Evolutionary conservation across 2,329 filamentous ascomycete genomes (phyloP).

Genomic region (Fusarium vanettenii): DNA sequence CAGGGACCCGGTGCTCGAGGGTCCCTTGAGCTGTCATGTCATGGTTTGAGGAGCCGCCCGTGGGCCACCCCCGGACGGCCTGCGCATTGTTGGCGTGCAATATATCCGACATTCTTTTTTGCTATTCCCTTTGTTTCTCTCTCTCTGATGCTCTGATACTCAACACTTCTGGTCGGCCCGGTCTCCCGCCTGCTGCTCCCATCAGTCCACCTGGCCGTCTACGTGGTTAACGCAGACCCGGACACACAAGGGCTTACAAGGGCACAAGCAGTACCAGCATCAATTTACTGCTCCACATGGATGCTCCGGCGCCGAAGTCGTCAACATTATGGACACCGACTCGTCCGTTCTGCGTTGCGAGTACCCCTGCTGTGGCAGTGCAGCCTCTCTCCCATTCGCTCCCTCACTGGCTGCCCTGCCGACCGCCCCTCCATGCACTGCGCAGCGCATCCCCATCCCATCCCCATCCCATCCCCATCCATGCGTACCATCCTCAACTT

Average conservation of each 20-base stretch:
- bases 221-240: constrained; percentile 27
- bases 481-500: constrained; percentile 26
- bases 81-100: background rate
- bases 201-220: constrained; percentile 31
- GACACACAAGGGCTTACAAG: constrained; percentile 1
- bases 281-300: constrained; percentile 24
- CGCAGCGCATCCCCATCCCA: background rate
- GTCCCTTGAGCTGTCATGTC: constrained; percentile 18
- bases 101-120: background rate
- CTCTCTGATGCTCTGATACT: background rate
- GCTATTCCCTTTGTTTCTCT: constrained; percentile 1
- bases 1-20: constrained; percentile 7
- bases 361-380: constrained; percentile 33
- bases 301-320: constrained; percentile 28
- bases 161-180: constrained; percentile 11
- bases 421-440: constrained; percentile 32
- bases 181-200: constrained; percentile 13
- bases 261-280: constrained; percentile 18
- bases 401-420: constrained; percentile 22
- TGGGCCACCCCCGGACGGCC: background rate
- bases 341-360: constrained; percentile 21
- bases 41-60: constrained; percentile 7
- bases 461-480: constrained; percentile 7
- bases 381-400: constrained; percentile 22
- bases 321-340: constrained; percentile 20